Percentiles rank a stretch among this genome's conserved stretches.
Evolutionary conservation across 1,139 yeast species (phyloP).

Genomic region (Zygosaccharomyces pseudobailii): DNA sequence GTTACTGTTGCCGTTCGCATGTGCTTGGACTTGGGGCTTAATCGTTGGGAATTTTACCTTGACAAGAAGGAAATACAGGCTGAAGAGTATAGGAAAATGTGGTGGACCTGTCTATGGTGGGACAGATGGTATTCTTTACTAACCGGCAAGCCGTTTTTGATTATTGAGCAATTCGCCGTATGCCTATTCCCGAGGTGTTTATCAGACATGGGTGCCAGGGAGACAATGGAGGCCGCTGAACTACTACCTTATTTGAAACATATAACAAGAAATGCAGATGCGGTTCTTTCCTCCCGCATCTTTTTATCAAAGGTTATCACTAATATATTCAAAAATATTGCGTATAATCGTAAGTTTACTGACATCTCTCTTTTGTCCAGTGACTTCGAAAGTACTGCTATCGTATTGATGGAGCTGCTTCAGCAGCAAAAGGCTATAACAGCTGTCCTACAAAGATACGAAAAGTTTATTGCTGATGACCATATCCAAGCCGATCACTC

Average conservation of each 20-base stretch:
- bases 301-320: slow-evolving; percentile 11
- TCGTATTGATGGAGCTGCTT: neutral
- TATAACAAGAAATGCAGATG: neutral
- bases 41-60: slow-evolving; percentile 21
- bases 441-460: neutral
- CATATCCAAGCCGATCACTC: neutral
- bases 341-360: slow-evolving; percentile 13
- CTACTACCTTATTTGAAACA: slow-evolving; percentile 4
- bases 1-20: slow-evolving; percentile 4
- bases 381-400: slow-evolving; percentile 1
- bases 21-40: slow-evolving; percentile 13
- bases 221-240: slow-evolving; percentile 12
- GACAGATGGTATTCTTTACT: slow-evolving; percentile 18
- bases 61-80: slow-evolving; percentile 14
- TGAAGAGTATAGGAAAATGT: slow-evolving; percentile 20
- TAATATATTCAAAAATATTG: neutral
- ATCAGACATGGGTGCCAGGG: slow-evolving; percentile 11
- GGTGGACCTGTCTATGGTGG: slow-evolving; percentile 27
- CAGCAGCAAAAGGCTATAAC: neutral
- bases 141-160: slow-evolving; percentile 16
- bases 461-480: neutral
- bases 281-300: slow-evolving; percentile 5
- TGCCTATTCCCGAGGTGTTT: slow-evolving; percentile 16
- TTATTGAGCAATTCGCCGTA: slow-evolving; percentile 3
- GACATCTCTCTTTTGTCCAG: neutral